Evolutionary conservation across 768 basidiomycete genomes (phyloP), one percentile per base, ranked within the genome.

Genomic region (Gymnopilus dilepis): DNA sequence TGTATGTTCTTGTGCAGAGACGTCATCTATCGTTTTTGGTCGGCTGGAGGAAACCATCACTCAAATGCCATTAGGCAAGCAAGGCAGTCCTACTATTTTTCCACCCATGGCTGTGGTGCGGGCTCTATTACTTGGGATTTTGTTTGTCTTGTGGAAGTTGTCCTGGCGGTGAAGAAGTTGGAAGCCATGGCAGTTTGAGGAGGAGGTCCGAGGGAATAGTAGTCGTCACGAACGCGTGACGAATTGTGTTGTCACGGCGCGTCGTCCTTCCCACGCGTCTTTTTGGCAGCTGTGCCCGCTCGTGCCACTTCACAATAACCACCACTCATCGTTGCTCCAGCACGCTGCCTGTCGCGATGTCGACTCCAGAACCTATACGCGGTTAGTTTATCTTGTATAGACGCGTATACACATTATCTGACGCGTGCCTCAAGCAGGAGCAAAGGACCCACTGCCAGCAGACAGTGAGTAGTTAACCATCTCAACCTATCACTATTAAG

Each of bases 1-100:
- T 0, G 95, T 97, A 73, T 99, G 94, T 53, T 98, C 97, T 74
- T 99, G 97, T 0, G 97, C 92, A 37, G 97, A 94, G 51, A 99
- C 89, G 73, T 99, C 97, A 70, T 97, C 94, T 64, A 99, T 98
- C 21, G 96, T 98, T 76, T 94, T 94, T 50, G 97, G 97, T 53
- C 97, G 92, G 73, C 95, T 98, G 26, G 34, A 41, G 37, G 26
- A 15, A 53, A n/a, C n/a, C 19, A 26, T 54, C 30, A 57, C 55
- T 60, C 38, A 62, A 22, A 34, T 45, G 45, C 26, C 26, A n/a
- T n/a, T 7, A 12, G 15, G 54, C 48, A n/a, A 41, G n/a, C 7
- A 13, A 33, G 17, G 15, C 6, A 8, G 9, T 77, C 86, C 52
- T 41, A 96, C 95, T 99, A 99, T 85, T 98, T 98, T 78, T 99